A percentile compares a stretch with the other conserved stretches of the same genome.
phyloP scores from a whole-genome alignment of 371 early-diverging fungal species.

The Saksenaea oblongispora region DNA sequence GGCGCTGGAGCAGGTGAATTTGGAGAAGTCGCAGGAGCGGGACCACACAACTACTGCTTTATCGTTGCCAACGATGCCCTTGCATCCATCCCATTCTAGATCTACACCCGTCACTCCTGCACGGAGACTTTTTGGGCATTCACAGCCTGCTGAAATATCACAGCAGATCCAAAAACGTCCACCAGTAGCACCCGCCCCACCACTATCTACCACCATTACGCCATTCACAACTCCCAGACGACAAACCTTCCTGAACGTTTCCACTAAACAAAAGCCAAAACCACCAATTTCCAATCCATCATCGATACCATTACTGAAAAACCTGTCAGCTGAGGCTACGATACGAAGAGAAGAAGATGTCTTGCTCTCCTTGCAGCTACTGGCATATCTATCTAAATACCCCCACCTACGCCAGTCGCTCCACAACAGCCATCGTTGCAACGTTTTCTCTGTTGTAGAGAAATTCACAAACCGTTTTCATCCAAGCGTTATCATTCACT shows the following conservation, averaged over 20 bases:
- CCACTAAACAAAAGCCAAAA: slow-evolving; percentile 24
- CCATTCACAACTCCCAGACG: slow-evolving; percentile 25
- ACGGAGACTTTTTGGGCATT: slow-evolving; percentile 19
- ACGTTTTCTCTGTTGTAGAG: slow-evolving; percentile 78
- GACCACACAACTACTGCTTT: slow-evolving; percentile 25
- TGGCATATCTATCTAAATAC: slow-evolving; percentile 86
- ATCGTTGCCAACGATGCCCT: slow-evolving; percentile 18
- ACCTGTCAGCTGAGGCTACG: slow-evolving; percentile 50
- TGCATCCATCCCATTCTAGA: slow-evolving; percentile 27
- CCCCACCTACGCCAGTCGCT: slow-evolving; percentile 65
- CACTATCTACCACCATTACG: not conserved
- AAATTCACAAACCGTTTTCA: slow-evolving; percentile 70
- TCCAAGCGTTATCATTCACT: slow-evolving; percentile 69
- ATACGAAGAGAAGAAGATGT: slow-evolving; percentile 81
- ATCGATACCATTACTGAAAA: slow-evolving; percentile 25
- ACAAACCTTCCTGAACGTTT: slow-evolving; percentile 25
- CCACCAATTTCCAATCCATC: slow-evolving; percentile 21
- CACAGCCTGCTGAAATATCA: slow-evolving; percentile 16
- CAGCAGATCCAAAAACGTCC: not conserved
- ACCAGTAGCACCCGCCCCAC: not conserved
- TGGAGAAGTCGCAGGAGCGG: slow-evolving; percentile 59
- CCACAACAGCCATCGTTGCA: slow-evolving; percentile 54
- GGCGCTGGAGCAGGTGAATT: slow-evolving; percentile 59
- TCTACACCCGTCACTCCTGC: slow-evolving; percentile 30
- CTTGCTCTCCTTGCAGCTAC: slow-evolving; percentile 77